These are phyloP conservation scores for Chloris gayana DNA, from an alignment of 176 grass and related monocot genomes.

Conservation along the genomic window DNA sequence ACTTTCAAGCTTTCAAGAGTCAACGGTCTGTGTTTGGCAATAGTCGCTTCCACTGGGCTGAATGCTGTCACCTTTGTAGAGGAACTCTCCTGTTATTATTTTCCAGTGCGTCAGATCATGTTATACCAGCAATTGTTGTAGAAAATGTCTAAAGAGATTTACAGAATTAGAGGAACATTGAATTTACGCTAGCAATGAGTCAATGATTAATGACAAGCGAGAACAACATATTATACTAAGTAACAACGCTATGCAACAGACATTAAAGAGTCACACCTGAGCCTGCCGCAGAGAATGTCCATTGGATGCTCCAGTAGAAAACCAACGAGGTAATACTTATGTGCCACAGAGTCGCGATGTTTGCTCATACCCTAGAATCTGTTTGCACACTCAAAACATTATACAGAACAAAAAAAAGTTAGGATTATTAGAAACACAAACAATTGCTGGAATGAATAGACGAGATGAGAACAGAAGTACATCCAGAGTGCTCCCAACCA, in stretches of 20 bases:
- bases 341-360: slow-evolving; percentile 30
- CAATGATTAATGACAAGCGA: neutral
- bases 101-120: slow-evolving; percentile 25
- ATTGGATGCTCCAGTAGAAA: slow-evolving; percentile 47
- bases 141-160: slow-evolving; percentile 26
- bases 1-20: slow-evolving; percentile 65
- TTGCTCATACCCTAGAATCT: slow-evolving; percentile 54
- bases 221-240: neutral
- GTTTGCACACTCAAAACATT: slow-evolving; percentile 18
- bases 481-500: neutral
- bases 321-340: slow-evolving; percentile 43
- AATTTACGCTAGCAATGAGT: neutral
- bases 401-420: neutral
- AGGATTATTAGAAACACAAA: slow-evolving; percentile 4
- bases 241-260: neutral
- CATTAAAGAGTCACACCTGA: neutral
- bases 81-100: slow-evolving; percentile 25
- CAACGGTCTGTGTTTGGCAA: slow-evolving; percentile 49
- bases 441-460: neutral
- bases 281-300: slow-evolving; percentile 36
- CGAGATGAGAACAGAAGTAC: slow-evolving; percentile 1
- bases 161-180: slow-evolving; percentile 10
- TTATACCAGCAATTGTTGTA: slow-evolving; percentile 27
- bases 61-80: slow-evolving; percentile 58
- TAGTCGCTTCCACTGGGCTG: slow-evolving; percentile 67